These are phyloP conservation scores for Aspergillus sp. DNA, from an alignment of 2,329 filamentous ascomycete species.

Conservation along the genomic window DNA sequence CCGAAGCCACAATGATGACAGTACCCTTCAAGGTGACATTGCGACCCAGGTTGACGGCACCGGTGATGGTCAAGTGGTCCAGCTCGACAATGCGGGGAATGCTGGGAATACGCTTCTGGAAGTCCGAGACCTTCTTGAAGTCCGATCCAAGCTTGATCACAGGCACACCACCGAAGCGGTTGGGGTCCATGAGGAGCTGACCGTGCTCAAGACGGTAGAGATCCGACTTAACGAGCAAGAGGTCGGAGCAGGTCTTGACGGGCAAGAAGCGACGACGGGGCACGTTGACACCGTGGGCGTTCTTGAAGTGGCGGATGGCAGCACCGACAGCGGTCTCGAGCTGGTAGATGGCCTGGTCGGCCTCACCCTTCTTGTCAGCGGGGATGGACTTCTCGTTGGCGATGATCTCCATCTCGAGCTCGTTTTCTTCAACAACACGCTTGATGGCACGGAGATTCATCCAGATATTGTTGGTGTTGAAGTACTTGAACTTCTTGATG, in stretches of 20 bases:
- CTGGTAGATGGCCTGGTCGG: slow-evolving; percentile 93
- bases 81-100: slow-evolving; percentile 47
- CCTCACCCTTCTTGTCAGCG: slow-evolving; percentile 99
- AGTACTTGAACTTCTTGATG: slow-evolving; percentile 99
- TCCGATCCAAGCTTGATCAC: slow-evolving; percentile 98
- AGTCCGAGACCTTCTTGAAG: slow-evolving; percentile 98
- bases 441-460: slow-evolving; percentile 96
- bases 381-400: slow-evolving; percentile 98
- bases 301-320: slow-evolving; percentile 97
- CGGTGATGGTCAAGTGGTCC: slow-evolving; percentile 88
- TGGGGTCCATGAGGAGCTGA: slow-evolving; percentile 92
- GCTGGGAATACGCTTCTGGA: slow-evolving; percentile 46
- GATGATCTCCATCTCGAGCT: slow-evolving; percentile 99
- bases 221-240: slow-evolving; percentile 99
- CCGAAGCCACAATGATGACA: slow-evolving; percentile 96
- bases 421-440: slow-evolving; percentile 96
- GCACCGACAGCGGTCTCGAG: slow-evolving; percentile 98
- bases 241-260: slow-evolving; percentile 98
- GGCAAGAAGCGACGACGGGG: slow-evolving; percentile 96
- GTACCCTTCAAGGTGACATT: slow-evolving; percentile 94
- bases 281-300: slow-evolving; percentile 98
- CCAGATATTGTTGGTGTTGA: slow-evolving; percentile 99
- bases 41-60: slow-evolving; percentile 91
- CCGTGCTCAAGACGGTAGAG: slow-evolving; percentile 98
- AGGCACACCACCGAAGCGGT: slow-evolving; percentile 90